Evolutionary conservation across 441 rosid genomes (phyloP), one percentile per base, ranked within the genome.

Genomic region (Euphorbia corollata): DNA sequence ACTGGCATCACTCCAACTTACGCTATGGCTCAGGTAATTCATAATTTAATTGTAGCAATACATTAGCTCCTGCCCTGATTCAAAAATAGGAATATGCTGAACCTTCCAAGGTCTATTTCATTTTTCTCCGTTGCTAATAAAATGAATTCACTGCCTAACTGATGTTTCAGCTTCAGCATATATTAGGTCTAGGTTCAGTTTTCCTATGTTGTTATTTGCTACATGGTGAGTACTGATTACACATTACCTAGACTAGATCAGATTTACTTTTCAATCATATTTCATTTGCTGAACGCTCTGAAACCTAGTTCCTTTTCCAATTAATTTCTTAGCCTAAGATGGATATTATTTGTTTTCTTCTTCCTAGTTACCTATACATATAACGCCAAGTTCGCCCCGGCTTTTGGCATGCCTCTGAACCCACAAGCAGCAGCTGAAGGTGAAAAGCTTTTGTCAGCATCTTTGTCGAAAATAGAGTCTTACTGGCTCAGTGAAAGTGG

Each of bases 1-100:
- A 92, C 63, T 92, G 98, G 98, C 97, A 90, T 79, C 98, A 92
- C 81, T 76, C 85, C 56, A 88, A 84, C 70, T 70, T 92, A 75
- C 97, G 97, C 48, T 75, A 32, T 43, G 93, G 97, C 39, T 80
- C 98, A 82, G 86, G 98, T 88, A 53, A 67, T 54, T 69, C 54
- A 54, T 23, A 4, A 6, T 19, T n/a, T 54, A 11, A 1, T 38
- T 12, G 4, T 8, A 15, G 34, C 24, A n/a, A 61, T 39, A 10
- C 41, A 30, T 19, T 30, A n/a, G 12, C 47, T 19, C n/a, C n/a
- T n/a, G 1, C 32, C 32, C 32, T 27, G 32, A 4, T 27, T 27
- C 32, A 1, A 27, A 27, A 27, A 27, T 27, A 27, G 32, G 4
- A 27, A 27, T 27, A 27, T 27, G 32, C 32, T 27, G 32, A 4